Conservation (phyloP, 2,329 filamentous ascomycete species). For the Phialemonium atrogriseum region DNA sequence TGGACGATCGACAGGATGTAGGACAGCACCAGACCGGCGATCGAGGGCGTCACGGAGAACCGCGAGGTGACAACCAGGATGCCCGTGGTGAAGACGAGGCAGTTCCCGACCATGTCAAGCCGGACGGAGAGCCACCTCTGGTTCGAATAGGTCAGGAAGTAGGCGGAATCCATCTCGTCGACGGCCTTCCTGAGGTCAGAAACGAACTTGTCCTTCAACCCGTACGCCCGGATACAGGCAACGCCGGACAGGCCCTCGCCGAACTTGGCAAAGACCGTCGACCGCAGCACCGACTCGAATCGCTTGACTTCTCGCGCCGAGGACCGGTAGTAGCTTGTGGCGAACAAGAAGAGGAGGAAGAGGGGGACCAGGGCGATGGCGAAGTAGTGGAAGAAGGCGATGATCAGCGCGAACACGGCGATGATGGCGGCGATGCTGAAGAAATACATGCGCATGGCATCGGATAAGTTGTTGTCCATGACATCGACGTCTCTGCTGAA, state of each 20-base stretch:
- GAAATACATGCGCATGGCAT: conserved; percentile 88
- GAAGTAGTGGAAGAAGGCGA: conserved; percentile 93
- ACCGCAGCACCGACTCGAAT: conserved; percentile 83
- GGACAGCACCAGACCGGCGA: conserved; percentile 78
- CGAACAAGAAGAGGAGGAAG: conserved; percentile 69
- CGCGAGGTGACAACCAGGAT: conserved; percentile 89
- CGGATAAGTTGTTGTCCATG: conserved; percentile 88
- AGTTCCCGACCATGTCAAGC: conserved; percentile 74
- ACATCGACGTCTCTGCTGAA: conserved; percentile 94
- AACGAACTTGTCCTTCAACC: conserved; percentile 68
- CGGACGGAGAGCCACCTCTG: conserved; percentile 87
- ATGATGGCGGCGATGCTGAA: conserved; percentile 75
- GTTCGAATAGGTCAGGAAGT: conserved; percentile 92
- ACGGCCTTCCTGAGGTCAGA: conserved; percentile 61
- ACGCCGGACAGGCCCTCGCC: conserved; percentile 79
- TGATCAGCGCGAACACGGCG: conserved; percentile 81
- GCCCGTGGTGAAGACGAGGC: conserved; percentile 79
- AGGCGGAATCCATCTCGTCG: conserved; percentile 88
- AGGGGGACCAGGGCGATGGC: conserved; percentile 54
- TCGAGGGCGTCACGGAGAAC: conserved; percentile 77
- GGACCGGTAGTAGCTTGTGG: conserved; percentile 79
- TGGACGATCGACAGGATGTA: conserved; percentile 92
- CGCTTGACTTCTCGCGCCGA: conserved; percentile 93
- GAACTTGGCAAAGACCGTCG: conserved; percentile 83
- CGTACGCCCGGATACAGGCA: conserved; percentile 83